A percentile compares a stretch with the other conserved stretches of the same genome.
Conservation (phyloP, 2,329 filamentous ascomycete genomes). For the Talaromyces sp. region DNA sequence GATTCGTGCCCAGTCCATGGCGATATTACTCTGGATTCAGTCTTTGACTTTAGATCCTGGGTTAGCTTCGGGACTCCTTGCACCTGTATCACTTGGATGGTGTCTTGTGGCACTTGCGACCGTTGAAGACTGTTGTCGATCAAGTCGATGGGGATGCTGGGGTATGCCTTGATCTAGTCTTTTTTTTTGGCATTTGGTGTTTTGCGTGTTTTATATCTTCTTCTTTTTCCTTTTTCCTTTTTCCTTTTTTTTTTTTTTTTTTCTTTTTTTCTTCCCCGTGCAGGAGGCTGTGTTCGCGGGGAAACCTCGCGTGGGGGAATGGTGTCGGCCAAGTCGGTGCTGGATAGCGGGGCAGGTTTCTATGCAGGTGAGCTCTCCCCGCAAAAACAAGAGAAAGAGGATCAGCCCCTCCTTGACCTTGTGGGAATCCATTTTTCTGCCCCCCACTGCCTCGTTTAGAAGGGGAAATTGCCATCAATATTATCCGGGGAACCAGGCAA, state of each 20-base stretch:
- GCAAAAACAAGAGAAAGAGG: slow-evolving; percentile 16
- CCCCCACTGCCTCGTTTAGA: neutral
- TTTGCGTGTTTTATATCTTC: no score
- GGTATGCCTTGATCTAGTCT: no score
- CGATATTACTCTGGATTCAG: neutral
- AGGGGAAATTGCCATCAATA: neutral
- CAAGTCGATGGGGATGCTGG: neutral
- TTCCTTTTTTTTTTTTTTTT: no score
- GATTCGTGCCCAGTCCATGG: slow-evolving; percentile 12
- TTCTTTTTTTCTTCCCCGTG: no score
- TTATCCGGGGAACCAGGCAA: neutral
- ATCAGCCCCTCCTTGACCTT: slow-evolving; percentile 8
- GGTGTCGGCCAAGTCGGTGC: neutral
- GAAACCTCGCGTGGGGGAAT: neutral
- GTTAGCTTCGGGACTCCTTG: slow-evolving; percentile 2
- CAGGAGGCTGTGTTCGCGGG: neutral
- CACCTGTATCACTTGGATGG: neutral
- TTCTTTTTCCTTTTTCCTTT: no score
- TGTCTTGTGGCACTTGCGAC: neutral
- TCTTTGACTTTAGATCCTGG: neutral
- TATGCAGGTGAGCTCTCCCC: slow-evolving; percentile 23
- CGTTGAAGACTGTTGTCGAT: neutral
- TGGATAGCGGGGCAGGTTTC: neutral
- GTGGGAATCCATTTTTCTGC: neutral
- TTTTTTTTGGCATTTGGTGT: no score